Evolutionary conservation across 2,329 filamentous ascomycete genomes (phyloP), one percentile per base, ranked within the genome.

Genomic region (Neofusicoccum laricinum): DNA sequence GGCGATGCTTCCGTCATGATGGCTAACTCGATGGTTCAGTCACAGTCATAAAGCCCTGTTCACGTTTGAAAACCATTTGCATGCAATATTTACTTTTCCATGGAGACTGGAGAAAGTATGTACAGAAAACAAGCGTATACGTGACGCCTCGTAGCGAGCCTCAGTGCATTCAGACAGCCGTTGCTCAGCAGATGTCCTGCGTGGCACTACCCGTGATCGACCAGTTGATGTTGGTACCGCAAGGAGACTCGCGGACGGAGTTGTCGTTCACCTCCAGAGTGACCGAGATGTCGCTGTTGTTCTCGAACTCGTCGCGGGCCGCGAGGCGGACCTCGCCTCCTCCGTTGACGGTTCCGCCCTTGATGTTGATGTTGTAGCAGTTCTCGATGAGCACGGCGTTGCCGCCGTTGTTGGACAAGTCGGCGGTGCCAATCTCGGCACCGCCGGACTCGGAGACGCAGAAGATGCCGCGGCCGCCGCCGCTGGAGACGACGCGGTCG

Each of bases 301-400:
- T 85, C 11, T 81, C 76, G 66, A 87, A 87, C 73, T 87, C 84
- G 21, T 72, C 69, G 14, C 85, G 76, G 1, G 84, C 84, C 1
- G 84, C 72, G 12, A 86, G 67, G 2, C 85, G 77, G 7, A 86
- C 84, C 71, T 86, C 84, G 0, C 85, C 85, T 1, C 85, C 84
- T 1, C 84, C 82, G 30, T 78, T 80, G 25, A 87, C 80, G 2
- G 77, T 82, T 0, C 85, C 85, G 17, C 80, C 79, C 1, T 70
- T 73, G 69, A 86, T 85, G 1, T 75, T 72, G 36, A 87, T 67
- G 59, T 84, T 83, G 71, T 86, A 86, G 75, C 85, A 86, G 72
- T 87, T 87, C 77, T 87, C 84, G 32, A 87, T 82, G 1, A 87
- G 76, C 19, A 86, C 78, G 0, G 84, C 81, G 64, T 86, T 86